A percentile compares a stretch with the other conserved stretches of the same genome.
Conservation (phyloP, 208 protist species). For the Herpetomonas tarakana region DNA sequence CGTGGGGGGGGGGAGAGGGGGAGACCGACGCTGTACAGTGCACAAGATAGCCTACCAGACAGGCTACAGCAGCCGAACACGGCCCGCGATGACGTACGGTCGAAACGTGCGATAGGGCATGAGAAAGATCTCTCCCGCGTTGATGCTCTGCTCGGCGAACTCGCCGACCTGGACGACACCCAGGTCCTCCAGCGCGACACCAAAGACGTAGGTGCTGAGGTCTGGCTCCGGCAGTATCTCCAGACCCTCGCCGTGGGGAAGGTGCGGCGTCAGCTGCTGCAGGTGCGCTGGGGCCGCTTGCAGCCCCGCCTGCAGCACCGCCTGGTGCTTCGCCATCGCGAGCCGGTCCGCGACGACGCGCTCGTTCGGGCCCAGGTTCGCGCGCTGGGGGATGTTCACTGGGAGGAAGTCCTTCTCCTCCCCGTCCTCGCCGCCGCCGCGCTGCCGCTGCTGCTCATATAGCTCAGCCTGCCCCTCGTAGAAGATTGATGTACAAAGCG, state of each 20-base stretch:
- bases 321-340: conserved; percentile 30
- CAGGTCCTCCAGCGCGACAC: conserved; percentile 70
- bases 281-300: conserved; percentile 49
- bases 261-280: conserved; percentile 62
- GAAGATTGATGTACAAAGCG: conserved; percentile 52
- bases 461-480: conserved; percentile 47
- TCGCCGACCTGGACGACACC: conserved; percentile 74
- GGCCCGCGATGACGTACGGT: conserved; percentile 65
- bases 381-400: conserved; percentile 44
- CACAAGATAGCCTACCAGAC: too few relatives aligned
- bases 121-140: conserved; percentile 78
- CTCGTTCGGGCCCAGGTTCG: conserved; percentile 60
- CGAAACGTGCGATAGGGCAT: conserved; percentile 72
- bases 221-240: conserved; percentile 79
- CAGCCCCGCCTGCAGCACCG: conserved; percentile 53
- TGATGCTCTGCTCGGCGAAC: conserved; percentile 62
- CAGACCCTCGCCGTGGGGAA: conserved; percentile 59
- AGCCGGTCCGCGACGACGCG: conserved; percentile 69
- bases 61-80: conserved; percentile 70
- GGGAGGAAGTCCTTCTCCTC: conserved; percentile 15
- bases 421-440: background rate
- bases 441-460: conserved; percentile 18
- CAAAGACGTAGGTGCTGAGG: conserved; percentile 76
- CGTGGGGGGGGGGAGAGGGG: too few relatives aligned
- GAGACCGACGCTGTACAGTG: too few relatives aligned